Evolutionary conservation across 2,329 filamentous ascomycete genomes (phyloP), one percentile per base, ranked within the genome.

Genomic region (Raffaelea ambrosiae): DNA sequence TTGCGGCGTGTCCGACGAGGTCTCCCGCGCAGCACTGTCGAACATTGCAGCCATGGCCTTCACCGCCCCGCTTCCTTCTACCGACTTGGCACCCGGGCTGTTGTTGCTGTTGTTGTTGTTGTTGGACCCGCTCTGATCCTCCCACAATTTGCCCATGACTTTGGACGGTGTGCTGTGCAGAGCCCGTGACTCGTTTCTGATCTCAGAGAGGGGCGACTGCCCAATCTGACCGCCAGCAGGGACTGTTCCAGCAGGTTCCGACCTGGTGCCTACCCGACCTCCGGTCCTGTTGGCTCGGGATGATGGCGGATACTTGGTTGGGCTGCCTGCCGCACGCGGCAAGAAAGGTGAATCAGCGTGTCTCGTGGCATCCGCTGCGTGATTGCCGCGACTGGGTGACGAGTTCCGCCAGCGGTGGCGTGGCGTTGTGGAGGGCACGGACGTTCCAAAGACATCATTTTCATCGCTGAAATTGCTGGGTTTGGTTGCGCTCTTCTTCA

Each of bases 1-100:
- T 10, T 41, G 39, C 5, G 42, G 40, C 5, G 31, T 8, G 1
- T 39, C 48, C 2, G 46, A n/a, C 7, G 42, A 26, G 1, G 49
- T 40, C 5, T 36, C 41, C 29, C 52, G 47, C 13, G 55, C 55
- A 5, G 59, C 61, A 38, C 55, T 66, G 51, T 79, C 72, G 57
- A 77, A 77, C 56, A 69, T 66, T 33, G 74, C 74, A 4, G 74
- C 68, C 64, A 79, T 75, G 2, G 71, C 72, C 53, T 62, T 72
- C 13, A 76, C 73, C 3, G 52, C 44, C 20, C 52, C 50, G n/a
- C 19, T 31, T 2, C 13, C 18, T 3, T 33, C 26, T 29, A 13
- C 26, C 13, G 52, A 43, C 9, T 45, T 51, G 58, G 58, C 20
- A 59, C 69, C 20, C 10, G 14, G 3, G 54, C 56, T 3, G 53